Base-by-base conservation (phyloP, 441 rosid genomes). In the Breynia disticha region DNA sequence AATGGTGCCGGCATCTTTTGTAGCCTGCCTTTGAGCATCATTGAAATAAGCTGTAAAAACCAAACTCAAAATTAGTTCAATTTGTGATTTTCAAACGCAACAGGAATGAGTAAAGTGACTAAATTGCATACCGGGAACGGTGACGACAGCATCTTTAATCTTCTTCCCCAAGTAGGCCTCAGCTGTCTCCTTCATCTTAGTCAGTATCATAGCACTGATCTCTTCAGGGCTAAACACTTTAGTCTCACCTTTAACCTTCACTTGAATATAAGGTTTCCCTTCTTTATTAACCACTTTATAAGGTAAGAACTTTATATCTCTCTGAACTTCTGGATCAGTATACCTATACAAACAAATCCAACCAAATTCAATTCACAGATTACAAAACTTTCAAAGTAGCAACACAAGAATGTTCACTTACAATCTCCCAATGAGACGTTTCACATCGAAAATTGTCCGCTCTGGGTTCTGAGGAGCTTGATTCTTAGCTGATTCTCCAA, bases 111-210 rank as follows among this genome's bases (percentile, higher is more conserved):
- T 5, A 28, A 5, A 28, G 35, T 1, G 35, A 28, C 35, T 28
- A 28, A 28, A 28, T 28, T 28, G 8, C 35, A 2, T 47, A 81
- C 88, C 88, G 46, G 89, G 89, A 54, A 82, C 86, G 0, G 89
- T 82, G 43, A 82, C 22, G 7, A 82, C 86, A 0, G 86, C 89
- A 45, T 79, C 77, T 66, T 72, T 76, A 5, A 79, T 65, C 53
- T 72, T 73, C 71, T 77, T 72, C 18, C 89, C 89, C 24, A 82
- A 73, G 64, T 45, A 82, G 5, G 80, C 72, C 66, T 77, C 83
- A n/a, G 86, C 80, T 11, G 79, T 79, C 50, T 82, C 83, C 67
- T 71, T 79, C 88, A 82, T 82, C 67, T 82, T 82, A 16, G 61
- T 72, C 54, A 82, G 39, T 28, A 77, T 60, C 88, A 79, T 82